These are phyloP conservation scores for Ceratocystis cubensis DNA, from an alignment of 2,329 filamentous ascomycete genomes.

Conservation along the genomic window DNA sequence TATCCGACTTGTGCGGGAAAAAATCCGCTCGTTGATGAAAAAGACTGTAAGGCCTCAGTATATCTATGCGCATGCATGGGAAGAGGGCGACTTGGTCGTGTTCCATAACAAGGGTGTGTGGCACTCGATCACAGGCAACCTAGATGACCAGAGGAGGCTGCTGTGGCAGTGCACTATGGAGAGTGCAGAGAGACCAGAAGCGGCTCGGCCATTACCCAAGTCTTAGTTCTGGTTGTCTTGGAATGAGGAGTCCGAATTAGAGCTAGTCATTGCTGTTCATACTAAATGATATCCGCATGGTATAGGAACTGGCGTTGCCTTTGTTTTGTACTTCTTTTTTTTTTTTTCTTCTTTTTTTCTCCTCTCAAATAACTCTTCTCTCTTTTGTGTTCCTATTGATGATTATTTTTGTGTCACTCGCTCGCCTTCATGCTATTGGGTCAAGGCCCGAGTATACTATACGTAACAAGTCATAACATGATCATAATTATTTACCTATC, in stretches of 20 bases:
- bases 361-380: not conserved
- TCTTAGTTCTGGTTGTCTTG: not conserved
- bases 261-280: no score
- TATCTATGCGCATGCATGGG: slow-evolving; percentile 27
- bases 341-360: not conserved
- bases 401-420: not conserved
- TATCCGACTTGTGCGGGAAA: slow-evolving; percentile 16
- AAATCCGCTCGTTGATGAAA: slow-evolving; percentile 21
- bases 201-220: not conserved
- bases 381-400: not conserved
- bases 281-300: not conserved
- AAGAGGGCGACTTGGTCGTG: slow-evolving; percentile 27
- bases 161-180: slow-evolving; percentile 28
- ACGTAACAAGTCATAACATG: slow-evolving; percentile 2
- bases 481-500: slow-evolving; percentile 1
- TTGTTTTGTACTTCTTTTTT: not conserved
- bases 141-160: slow-evolving; percentile 24
- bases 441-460: not conserved
- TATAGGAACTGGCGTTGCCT: not conserved
- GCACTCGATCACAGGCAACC: slow-evolving; percentile 27
- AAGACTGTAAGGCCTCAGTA: slow-evolving; percentile 25
- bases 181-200: slow-evolving; percentile 18
- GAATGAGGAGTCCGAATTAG: no score
- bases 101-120: slow-evolving; percentile 28
- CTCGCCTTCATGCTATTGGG: not conserved